Evolutionary conservation across 139 green algal species (phyloP).

Genomic region (Eudorina sp.): DNA sequence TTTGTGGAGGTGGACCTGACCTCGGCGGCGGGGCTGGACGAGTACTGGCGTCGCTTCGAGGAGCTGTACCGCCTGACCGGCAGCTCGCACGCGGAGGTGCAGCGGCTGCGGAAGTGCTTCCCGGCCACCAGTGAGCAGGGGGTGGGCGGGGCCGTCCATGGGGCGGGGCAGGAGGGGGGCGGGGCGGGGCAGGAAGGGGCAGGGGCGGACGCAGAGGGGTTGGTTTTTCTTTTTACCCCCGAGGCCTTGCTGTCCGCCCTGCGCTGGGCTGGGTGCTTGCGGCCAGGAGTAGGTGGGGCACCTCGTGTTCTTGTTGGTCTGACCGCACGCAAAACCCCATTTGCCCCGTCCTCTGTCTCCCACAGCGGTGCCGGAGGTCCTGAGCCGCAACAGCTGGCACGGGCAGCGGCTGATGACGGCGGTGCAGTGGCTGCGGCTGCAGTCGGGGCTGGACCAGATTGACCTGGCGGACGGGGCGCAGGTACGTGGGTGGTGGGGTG

Average conservation of each 20-base stretch:
- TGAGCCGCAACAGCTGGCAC: conserved; percentile 40
- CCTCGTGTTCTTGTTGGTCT: too few relatives aligned
- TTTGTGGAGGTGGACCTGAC: conserved; percentile 46
- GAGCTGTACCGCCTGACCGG: conserved; percentile 5
- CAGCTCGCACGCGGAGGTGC: background rate
- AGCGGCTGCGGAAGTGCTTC: conserved; percentile 20
- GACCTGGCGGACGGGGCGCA: conserved; percentile 7
- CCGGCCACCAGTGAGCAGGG: conserved; percentile 11
- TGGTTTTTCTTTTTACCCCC: too few relatives aligned
- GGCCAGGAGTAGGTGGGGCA: too few relatives aligned
- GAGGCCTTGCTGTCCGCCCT: too few relatives aligned
- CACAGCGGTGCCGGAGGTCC: conserved; percentile 46
- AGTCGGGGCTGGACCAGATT: conserved; percentile 16
- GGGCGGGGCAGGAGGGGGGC: background rate
- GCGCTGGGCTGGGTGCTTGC: too few relatives aligned
- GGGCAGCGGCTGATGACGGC: conserved; percentile 38
- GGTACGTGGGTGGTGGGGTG: too few relatives aligned
- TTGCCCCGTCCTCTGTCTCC: background rate
- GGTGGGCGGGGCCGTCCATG: too few relatives aligned
- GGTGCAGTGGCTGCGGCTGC: conserved; percentile 48
- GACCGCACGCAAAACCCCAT: background rate
- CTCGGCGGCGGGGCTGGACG: background rate
- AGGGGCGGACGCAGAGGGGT: too few relatives aligned
- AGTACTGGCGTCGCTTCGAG: conserved; percentile 50
- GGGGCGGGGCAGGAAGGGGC: too few relatives aligned